Conservation (phyloP, 768 basidiomycete species). For the Polyporus arcularius region DNA sequence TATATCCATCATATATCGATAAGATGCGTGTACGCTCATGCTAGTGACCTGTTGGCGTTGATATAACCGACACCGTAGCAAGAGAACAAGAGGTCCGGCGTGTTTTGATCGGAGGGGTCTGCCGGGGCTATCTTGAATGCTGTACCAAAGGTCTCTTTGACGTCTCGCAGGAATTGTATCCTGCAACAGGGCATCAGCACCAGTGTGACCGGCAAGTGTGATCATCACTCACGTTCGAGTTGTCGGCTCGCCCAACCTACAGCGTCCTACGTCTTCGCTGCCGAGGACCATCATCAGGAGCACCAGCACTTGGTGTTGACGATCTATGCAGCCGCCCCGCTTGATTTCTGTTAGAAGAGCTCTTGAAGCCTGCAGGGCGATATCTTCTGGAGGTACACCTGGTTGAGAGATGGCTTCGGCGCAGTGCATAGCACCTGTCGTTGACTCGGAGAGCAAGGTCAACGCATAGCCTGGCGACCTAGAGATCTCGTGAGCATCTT, state of each 20-base stretch:
- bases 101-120: constrained; percentile 51
- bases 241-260: constrained; percentile 83
- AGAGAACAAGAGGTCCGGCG: constrained; percentile 72
- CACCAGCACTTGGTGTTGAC: constrained; percentile 84
- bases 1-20: constrained; percentile 80
- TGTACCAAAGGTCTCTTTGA: constrained; percentile 81
- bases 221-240: constrained; percentile 56
- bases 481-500: background rate
- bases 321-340: constrained; percentile 87
- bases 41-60: constrained; percentile 81
- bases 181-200: constrained; percentile 40
- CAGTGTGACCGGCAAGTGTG: background rate
- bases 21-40: constrained; percentile 36
- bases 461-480: constrained; percentile 97
- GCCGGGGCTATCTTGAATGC: constrained; percentile 86
- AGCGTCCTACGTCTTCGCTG: constrained; percentile 93
- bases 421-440: constrained; percentile 85
- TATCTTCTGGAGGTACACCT: constrained; percentile 88
- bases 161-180: constrained; percentile 88
- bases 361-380: constrained; percentile 80
- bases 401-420: constrained; percentile 84
- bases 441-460: constrained; percentile 88
- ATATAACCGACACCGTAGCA: constrained; percentile 93
- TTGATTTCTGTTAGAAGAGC: constrained; percentile 77
- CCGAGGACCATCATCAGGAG: constrained; percentile 94